Conservation (phyloP, 1,284 basidiomycete species). For the Ceratobasidium sp. region DNA sequence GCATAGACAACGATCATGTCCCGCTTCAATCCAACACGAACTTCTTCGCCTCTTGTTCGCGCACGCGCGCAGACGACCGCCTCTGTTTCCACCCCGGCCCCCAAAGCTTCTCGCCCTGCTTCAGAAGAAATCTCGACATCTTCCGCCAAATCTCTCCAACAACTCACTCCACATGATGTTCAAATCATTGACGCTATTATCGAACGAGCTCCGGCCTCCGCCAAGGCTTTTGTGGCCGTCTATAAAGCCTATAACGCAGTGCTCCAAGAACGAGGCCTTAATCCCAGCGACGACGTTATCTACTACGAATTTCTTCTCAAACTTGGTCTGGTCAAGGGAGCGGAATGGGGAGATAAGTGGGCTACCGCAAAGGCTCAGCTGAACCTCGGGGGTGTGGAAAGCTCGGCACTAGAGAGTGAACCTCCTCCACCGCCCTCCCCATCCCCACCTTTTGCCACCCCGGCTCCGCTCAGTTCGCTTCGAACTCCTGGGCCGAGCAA, state of each 20-base stretch:
- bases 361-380: conserved; percentile 66
- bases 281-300: conserved; percentile 80
- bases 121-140: conserved; percentile 21
- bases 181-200: conserved; percentile 81
- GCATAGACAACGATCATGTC: conserved; percentile 36
- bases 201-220: conserved; percentile 69
- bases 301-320: conserved; percentile 84
- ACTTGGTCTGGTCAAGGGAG: conserved; percentile 79
- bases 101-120: not conserved
- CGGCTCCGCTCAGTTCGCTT: conserved; percentile 28
- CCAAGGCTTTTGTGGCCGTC: conserved; percentile 79
- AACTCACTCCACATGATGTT: conserved; percentile 70
- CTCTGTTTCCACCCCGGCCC: conserved; percentile 27
- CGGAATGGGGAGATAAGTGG: conserved; percentile 84
- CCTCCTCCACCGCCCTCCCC: conserved; percentile 24
- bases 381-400: conserved; percentile 32
- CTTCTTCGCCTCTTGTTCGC: conserved; percentile 40
- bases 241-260: conserved; percentile 86
- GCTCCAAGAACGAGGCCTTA: conserved; percentile 76
- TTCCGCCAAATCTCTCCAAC: conserved; percentile 9
- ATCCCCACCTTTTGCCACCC: conserved; percentile 9
- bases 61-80: conserved; percentile 20
- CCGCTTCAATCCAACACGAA: conserved; percentile 39
- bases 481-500: conserved; percentile 5
- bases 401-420: conserved; percentile 2